Percentiles rank a stretch among this genome's conserved stretches.
These are phyloP conservation scores for Panus rudis DNA, from an alignment of 768 basidiomycete genomes.

Conservation along the genomic window DNA sequence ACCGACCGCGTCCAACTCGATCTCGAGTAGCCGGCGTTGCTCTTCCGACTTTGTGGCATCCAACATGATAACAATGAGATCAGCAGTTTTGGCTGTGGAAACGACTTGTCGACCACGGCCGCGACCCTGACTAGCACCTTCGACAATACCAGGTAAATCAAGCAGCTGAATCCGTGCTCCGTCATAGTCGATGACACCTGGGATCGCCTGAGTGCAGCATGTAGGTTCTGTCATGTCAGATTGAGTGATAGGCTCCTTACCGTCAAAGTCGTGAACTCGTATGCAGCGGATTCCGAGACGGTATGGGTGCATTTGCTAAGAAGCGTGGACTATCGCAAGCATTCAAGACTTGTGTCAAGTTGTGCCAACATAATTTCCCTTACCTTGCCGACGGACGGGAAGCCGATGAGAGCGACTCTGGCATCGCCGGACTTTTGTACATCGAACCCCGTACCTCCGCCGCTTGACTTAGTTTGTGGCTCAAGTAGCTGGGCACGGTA, in stretches of 20 bases:
- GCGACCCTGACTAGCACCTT: constrained; percentile 85
- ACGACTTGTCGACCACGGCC: constrained; percentile 96
- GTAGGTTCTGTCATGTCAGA: not conserved
- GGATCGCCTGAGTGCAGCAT: constrained; percentile 63
- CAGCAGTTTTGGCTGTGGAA: constrained; percentile 50
- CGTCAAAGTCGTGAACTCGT: constrained; percentile 92
- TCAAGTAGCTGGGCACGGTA: constrained; percentile 95
- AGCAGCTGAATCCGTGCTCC: constrained; percentile 91
- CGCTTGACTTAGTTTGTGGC: constrained; percentile 77
- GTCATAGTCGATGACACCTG: constrained; percentile 94
- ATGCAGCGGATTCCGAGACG: constrained; percentile 80
- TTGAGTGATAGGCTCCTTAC: constrained; percentile 30
- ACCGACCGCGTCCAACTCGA: constrained; percentile 94
- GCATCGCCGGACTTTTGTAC: constrained; percentile 87
- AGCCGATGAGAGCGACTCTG: constrained; percentile 86
- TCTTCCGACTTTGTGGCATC: constrained; percentile 92
- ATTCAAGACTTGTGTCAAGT: not conserved
- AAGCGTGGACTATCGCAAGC: constrained; percentile 65
- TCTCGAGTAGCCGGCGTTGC: constrained; percentile 80
- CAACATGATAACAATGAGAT: constrained; percentile 89
- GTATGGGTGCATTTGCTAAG: constrained; percentile 91
- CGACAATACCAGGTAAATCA: constrained; percentile 94
- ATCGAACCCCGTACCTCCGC: constrained; percentile 79
- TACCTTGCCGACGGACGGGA: constrained; percentile 92
- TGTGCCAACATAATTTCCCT: not conserved